Base-by-base conservation (phyloP, 2,329 filamentous ascomycete species). In the Fusarium buxicola region DNA sequence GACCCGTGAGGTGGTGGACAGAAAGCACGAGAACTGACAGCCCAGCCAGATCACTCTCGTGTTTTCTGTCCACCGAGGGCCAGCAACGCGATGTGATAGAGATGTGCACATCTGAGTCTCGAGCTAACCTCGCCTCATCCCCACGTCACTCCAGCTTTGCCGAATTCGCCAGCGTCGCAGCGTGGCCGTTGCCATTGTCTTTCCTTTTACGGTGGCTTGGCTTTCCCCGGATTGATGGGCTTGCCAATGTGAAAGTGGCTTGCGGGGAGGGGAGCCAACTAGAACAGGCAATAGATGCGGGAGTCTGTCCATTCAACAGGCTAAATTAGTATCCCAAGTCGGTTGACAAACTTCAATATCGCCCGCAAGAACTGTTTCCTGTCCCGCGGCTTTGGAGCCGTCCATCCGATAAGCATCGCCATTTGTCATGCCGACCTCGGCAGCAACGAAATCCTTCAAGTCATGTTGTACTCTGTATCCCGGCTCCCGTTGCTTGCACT, bases 401-500 rank as follows among this genome's bases (percentile, higher is more conserved):
- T 30, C 34, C 32, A 43, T 27, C 35, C 35, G 10, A 11, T 18
- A 25, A 36, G 16, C 21, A 54, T 30, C 41, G 24, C 30, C 16
- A 25, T 9, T 34, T 11, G 21, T 27, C 10, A 35, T 13, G 28
- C 51, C 13, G 38, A 31, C 36, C 35, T 49, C 27, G 35, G 40
- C 34, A 31, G 18, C 34, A 8, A 41, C 46, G 21, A 32, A 28
- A 49, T 32, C 41, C 48, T 34, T 13, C 25, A 21, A 24, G 16
- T 31, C 47, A 50, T 27, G 59, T 40, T 44, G n/a, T 41, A 36
- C 18, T 36, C 43, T 31, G 55, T 41, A 59, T 55, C 60, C 66
- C 56, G 55, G 60, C 47, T 66, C 46, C 45, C 8, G 25, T 49
- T 55, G 21, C 45, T 32, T 49, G 7, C 21, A 30, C 35, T 25